A percentile compares a stretch with the other conserved stretches of the same genome.
Evolutionary conservation across 2,329 filamentous ascomycete genomes (phyloP).

Genomic region (Aspergillus fumigatus): DNA sequence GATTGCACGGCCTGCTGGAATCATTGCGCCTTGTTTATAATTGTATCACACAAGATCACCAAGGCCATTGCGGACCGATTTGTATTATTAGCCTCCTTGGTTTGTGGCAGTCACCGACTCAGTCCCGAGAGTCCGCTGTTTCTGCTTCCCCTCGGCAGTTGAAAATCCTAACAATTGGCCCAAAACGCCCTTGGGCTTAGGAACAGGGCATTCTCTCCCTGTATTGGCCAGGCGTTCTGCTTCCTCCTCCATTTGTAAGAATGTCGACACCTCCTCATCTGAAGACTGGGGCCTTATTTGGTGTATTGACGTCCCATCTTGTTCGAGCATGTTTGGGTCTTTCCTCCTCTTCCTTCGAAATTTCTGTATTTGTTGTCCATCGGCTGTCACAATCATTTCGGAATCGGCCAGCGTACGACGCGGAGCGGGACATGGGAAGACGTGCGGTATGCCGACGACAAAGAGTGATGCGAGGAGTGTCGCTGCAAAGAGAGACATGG

Average conservation of each 20-base stretch:
- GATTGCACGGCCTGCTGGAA: neutral
- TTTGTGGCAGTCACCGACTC: slow-evolving; percentile 2
- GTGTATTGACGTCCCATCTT: slow-evolving; percentile 11
- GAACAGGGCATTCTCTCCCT: slow-evolving; percentile 80
- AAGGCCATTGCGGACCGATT: neutral
- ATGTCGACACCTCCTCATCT: slow-evolving; percentile 44
- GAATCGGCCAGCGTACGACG: slow-evolving; percentile 71
- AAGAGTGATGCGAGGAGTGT: slow-evolving; percentile 86
- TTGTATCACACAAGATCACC: neutral
- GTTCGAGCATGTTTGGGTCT: slow-evolving; percentile 17
- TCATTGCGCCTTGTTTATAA: neutral
- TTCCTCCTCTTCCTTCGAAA: slow-evolving; percentile 35
- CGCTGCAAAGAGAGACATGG: slow-evolving; percentile 90
- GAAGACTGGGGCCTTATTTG: slow-evolving; percentile 14
- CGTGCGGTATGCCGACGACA: slow-evolving; percentile 83
- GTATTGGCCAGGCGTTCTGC: slow-evolving; percentile 38
- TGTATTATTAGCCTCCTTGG: neutral
- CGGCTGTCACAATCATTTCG: slow-evolving; percentile 37
- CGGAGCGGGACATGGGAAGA: slow-evolving; percentile 85
- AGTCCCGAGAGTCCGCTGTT: slow-evolving; percentile 7
- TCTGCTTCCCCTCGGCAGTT: slow-evolving; percentile 24
- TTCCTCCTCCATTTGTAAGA: slow-evolving; percentile 38
- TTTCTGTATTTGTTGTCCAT: slow-evolving; percentile 41
- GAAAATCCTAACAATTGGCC: slow-evolving; percentile 71
- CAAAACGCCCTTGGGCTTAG: slow-evolving; percentile 77